These are phyloP conservation scores for Suaeda aralocaspica DNA, from an alignment of 148 eudicot species.

Conservation along the genomic window DNA sequence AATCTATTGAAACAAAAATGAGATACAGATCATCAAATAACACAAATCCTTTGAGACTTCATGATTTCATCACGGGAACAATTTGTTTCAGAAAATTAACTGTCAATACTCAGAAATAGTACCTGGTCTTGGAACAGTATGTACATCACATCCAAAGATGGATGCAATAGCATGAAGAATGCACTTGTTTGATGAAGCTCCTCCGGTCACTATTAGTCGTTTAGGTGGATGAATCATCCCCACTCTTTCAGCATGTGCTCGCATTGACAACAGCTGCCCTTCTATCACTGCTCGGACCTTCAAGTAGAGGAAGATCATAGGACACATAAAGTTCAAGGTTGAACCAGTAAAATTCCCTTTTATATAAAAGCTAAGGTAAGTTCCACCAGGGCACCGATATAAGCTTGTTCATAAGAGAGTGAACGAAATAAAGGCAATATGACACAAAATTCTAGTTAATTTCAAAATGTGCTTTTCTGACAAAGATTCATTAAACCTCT, in stretches of 20 bases:
- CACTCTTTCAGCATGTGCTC: slow-evolving; percentile 71
- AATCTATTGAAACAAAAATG: slow-evolving; percentile 35
- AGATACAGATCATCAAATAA: background rate
- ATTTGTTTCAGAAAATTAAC: no score
- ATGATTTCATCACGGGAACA: background rate
- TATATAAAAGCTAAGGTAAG: no score
- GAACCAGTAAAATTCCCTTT: no score
- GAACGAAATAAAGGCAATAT: no score
- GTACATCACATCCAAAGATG: slow-evolving; percentile 70
- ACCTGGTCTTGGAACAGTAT: slow-evolving; percentile 73
- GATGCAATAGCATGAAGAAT: slow-evolving; percentile 58
- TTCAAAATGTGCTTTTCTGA: no score
- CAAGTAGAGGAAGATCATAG: no score
- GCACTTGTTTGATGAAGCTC: slow-evolving; percentile 69
- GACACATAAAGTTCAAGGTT: no score
- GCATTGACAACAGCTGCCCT: slow-evolving; percentile 72
- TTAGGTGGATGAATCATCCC: slow-evolving; percentile 86
- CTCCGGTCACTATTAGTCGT: slow-evolving; percentile 80
- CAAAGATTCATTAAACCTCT: no score
- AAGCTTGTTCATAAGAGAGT: no score
- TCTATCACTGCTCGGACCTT: slow-evolving; percentile 73
- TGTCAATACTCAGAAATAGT: no score
- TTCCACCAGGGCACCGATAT: no score
- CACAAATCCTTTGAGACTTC: background rate
- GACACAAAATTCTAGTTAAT: no score